These are phyloP conservation scores for Sporothrix variecibatus DNA, from an alignment of 2,329 filamentous ascomycete genomes.

Conservation along the genomic window DNA sequence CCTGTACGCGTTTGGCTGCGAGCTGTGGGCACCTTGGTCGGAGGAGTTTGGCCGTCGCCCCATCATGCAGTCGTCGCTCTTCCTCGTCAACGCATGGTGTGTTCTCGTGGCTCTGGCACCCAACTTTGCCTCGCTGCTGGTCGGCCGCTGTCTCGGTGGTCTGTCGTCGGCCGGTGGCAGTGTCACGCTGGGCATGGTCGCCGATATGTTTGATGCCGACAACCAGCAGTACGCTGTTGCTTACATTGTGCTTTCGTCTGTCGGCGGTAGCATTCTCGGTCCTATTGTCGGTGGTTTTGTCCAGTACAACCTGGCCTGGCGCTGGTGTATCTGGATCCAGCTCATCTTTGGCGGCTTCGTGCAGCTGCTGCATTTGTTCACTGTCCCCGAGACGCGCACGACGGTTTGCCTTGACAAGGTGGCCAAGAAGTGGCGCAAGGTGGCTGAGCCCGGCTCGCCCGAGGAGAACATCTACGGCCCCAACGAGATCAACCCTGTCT, in stretches of 20 bases:
- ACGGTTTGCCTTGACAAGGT: conserved; percentile 78
- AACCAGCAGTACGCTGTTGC: conserved; percentile 74
- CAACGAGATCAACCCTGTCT: conserved; percentile 66
- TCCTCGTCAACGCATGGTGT: conserved; percentile 77
- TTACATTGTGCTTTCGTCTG: conserved; percentile 76
- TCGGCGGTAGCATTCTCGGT: conserved; percentile 74
- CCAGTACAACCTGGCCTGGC: conserved; percentile 67
- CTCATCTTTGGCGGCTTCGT: conserved; percentile 74
- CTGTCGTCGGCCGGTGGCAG: conserved; percentile 72
- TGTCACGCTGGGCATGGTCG: conserved; percentile 74
- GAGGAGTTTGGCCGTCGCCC: conserved; percentile 80
- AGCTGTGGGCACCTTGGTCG: conserved; percentile 85
- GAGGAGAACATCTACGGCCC: conserved; percentile 64
- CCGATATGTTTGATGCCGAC: conserved; percentile 71
- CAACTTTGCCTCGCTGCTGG: conserved; percentile 71
- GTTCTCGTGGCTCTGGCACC: conserved; percentile 70
- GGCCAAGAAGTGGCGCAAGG: conserved; percentile 70
- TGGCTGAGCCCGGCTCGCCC: conserved; percentile 49
- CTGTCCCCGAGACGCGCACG: conserved; percentile 76
- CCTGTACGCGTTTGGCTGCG: conserved; percentile 81
- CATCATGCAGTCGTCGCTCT: conserved; percentile 70
- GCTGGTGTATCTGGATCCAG: conserved; percentile 76
- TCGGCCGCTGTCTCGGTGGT: conserved; percentile 69
- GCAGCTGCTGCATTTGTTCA: conserved; percentile 65
- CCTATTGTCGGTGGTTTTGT: conserved; percentile 79